phyloP scores from a whole-genome alignment of 257 asterid genomes.

The Jacaranda mimosifolia region DNA sequence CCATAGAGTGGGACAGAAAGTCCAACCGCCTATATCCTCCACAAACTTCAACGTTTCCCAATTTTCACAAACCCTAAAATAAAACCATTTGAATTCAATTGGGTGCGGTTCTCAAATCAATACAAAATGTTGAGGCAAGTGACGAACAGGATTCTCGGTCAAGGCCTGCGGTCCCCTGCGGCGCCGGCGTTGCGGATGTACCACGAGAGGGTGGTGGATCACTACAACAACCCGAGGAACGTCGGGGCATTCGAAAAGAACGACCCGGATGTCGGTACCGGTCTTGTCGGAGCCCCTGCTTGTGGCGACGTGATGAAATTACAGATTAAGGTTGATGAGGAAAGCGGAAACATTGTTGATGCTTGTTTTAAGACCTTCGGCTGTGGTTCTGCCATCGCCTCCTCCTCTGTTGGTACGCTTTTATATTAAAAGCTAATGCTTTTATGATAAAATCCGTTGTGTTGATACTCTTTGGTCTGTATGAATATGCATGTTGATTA shows the following conservation, averaged over 20 bases:
- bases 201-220: constrained; percentile 98
- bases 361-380: constrained; percentile 97
- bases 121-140: constrained; percentile 65
- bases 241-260: constrained; percentile 91
- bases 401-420: constrained; percentile 85
- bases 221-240: constrained; percentile 92
- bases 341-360: constrained; percentile 80
- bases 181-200: constrained; percentile 52
- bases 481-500: no score
- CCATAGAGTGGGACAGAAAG: neutral
- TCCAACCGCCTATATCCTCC: neutral
- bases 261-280: constrained; percentile 88
- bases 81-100: neutral
- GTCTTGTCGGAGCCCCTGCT: constrained; percentile 97
- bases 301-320: constrained; percentile 98
- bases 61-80: constrained; percentile 4
- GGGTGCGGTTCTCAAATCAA: constrained; percentile 8
- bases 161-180: constrained; percentile 37
- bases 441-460: neutral
- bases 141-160: constrained; percentile 50
- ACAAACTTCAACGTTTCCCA: neutral
- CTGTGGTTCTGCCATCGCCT: constrained; percentile 96
- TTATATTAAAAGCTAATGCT: no score
- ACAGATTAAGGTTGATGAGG: constrained; percentile 85
- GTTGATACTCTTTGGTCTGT: no score